Evolutionary conservation across 2,329 filamentous ascomycete species (phyloP), one percentile per base, ranked within the genome.

Genomic region (Penicillium sp.): DNA sequence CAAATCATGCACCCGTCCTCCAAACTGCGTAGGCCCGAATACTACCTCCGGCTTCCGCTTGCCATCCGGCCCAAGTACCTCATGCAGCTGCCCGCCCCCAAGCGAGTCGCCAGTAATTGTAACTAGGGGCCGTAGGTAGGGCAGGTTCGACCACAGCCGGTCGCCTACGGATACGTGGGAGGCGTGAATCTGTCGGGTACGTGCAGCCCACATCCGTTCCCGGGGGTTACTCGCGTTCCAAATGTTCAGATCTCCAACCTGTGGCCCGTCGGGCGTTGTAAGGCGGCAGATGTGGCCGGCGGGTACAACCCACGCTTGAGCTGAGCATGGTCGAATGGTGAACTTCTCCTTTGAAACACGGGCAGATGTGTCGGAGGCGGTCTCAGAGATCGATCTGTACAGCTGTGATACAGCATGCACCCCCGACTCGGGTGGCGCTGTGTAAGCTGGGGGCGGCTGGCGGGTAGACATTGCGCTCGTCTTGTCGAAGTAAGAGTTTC

Each of bases 241-340:
- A 63, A 94, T 81, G 70, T 95, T 95, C 16, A 94, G 76, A 64
- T 94, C 90, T 50, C 89, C 88, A 45, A 95, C 89, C 74, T 95
- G 90, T 0, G 90, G 85, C 0, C 90, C 90, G 50, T 87, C 77
- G 0, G 89, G 89, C 0, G 90, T 93, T 53, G 85, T 88, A 57
- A 95, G 85, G 13, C 86, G 83, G 56, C 90, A 83, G 53, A 94
- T 81, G 45, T 81, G 81, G 3, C 88, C 88, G 1, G 83, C 83
- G 0, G 84, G 81, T 0, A 88, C 89, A 45, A 81, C 79, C 87
- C 88, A 94, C 1, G 90, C 89, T 55, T 79, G 79, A 1, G 88
- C 90, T 2, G 87, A 89, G 32, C 90, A 85, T 29, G 91, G 88
- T 0, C 88, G 87, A 27, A 94, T 77, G 2, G 81, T 82, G 60